Percentiles rank a stretch among this genome's conserved stretches.
phyloP scores from a whole-genome alignment of 2,329 filamentous ascomycete genomes.

The Sarocladium kiliense region DNA sequence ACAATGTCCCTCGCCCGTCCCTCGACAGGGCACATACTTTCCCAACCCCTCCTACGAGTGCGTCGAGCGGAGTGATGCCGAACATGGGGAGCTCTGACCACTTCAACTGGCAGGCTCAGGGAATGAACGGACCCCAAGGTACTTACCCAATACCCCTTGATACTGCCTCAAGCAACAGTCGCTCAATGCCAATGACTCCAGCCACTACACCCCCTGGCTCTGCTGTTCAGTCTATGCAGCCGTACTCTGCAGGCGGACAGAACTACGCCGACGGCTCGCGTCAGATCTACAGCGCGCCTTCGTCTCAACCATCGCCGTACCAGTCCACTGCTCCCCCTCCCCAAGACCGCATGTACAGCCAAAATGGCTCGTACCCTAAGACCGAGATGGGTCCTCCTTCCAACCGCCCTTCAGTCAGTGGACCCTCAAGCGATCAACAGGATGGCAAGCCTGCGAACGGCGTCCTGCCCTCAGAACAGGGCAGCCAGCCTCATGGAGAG shows the following conservation, averaged over 20 bases:
- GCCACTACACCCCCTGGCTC: constrained; percentile 83
- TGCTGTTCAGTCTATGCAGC: constrained; percentile 70
- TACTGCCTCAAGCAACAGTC: constrained; percentile 58
- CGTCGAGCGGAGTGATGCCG: constrained; percentile 70
- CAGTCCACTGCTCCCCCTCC: constrained; percentile 44
- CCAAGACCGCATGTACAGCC: constrained; percentile 64
- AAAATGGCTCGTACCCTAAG: constrained; percentile 67
- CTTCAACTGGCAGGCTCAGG: constrained; percentile 70
- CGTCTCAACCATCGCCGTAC: constrained; percentile 68
- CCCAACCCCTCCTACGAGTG: constrained; percentile 87
- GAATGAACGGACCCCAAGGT: constrained; percentile 57
- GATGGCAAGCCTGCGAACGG: constrained; percentile 63
- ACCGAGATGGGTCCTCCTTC: constrained; percentile 84
- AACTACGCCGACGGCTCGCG: constrained; percentile 74
- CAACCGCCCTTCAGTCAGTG: constrained; percentile 51
- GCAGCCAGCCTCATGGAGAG: constrained; percentile 51
- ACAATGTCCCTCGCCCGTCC: constrained; percentile 66
- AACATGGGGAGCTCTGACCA: constrained; percentile 69
- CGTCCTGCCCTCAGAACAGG: constrained; percentile 50
- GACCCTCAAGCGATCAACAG: constrained; percentile 54
- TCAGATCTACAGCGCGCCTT: constrained; percentile 69
- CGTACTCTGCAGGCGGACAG: constrained; percentile 65
- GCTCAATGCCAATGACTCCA: constrained; percentile 86
- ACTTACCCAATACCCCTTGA: constrained; percentile 76
- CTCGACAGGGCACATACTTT: constrained; percentile 88